These are phyloP conservation scores for Sporothrix brasiliensis DNA, from an alignment of 2,329 filamentous ascomycete genomes.

Conservation along the genomic window DNA sequence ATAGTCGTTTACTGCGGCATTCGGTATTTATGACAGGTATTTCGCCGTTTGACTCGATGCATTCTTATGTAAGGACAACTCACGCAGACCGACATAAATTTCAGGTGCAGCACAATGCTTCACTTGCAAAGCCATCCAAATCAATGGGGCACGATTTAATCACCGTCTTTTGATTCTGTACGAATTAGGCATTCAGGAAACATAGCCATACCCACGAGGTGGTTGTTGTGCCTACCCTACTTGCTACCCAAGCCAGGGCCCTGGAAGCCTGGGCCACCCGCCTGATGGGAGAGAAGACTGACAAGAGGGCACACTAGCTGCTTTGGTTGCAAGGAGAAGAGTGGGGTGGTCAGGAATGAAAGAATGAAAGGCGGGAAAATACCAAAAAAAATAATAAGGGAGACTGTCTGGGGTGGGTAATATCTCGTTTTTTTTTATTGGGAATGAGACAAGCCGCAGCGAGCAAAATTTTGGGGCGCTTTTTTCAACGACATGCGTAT, in stretches of 20 bases:
- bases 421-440: conserved; percentile 20
- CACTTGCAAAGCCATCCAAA: not conserved
- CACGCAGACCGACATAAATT: too few relatives aligned
- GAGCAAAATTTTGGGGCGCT: not conserved
- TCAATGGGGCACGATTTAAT: not conserved
- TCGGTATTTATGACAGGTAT: not conserved
- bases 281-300: not conserved
- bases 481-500: conserved; percentile 25
- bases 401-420: conserved; percentile 2
- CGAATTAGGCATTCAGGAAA: not conserved
- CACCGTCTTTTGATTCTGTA: not conserved
- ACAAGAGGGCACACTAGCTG: conserved; percentile 8
- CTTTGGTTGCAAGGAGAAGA: not conserved
- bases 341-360: not conserved
- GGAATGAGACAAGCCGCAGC: conserved; percentile 8
- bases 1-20: too few relatives aligned
- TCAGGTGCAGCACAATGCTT: too few relatives aligned
- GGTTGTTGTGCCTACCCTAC: not conserved
- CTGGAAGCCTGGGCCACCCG: not conserved
- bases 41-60: too few relatives aligned
- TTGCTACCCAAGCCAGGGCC: not conserved
- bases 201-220: not conserved
- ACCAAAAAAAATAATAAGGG: not conserved
- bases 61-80: too few relatives aligned
- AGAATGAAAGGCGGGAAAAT: not conserved